Evolutionary conservation across 208 protist species (phyloP).

Genomic region (Wallacemonas sp.): DNA sequence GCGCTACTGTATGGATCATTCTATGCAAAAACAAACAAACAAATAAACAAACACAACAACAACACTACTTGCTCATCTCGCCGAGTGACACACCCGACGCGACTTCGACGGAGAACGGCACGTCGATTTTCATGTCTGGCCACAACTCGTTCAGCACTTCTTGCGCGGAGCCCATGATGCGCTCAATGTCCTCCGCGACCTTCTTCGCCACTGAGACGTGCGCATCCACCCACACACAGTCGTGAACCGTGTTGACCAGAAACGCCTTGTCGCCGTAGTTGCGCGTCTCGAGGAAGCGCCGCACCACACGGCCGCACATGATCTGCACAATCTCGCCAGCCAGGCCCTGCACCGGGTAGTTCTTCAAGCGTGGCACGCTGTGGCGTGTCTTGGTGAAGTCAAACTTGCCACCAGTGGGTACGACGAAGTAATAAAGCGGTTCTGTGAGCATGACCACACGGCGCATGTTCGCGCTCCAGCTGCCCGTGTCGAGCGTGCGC

Average conservation of each 20-base stretch:
- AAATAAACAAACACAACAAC: background rate
- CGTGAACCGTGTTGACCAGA: slow-evolving; percentile 90
- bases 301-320: slow-evolving; percentile 84
- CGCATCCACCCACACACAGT: slow-evolving; percentile 91
- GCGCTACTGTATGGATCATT: too few species aligned
- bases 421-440: slow-evolving; percentile 82
- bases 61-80: slow-evolving; percentile 44
- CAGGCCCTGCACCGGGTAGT: slow-evolving; percentile 90
- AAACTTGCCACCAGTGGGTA: slow-evolving; percentile 88
- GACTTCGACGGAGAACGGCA: slow-evolving; percentile 86
- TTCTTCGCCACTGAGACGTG: slow-evolving; percentile 75
- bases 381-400: slow-evolving; percentile 84
- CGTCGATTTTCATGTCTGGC: slow-evolving; percentile 84
- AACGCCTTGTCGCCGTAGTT: slow-evolving; percentile 86
- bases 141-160: slow-evolving; percentile 69
- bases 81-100: slow-evolving; percentile 73
- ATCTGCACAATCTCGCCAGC: slow-evolving; percentile 91
- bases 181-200: slow-evolving; percentile 63
- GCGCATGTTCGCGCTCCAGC: slow-evolving; percentile 56
- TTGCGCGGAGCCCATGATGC: slow-evolving; percentile 75
- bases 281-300: slow-evolving; percentile 66
- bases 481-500: slow-evolving; percentile 64
- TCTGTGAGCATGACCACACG: slow-evolving; percentile 79
- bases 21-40: slow-evolving; percentile 12
- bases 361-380: slow-evolving; percentile 84